These are phyloP conservation scores for Aspergillus ruber DNA, from an alignment of 2,329 filamentous ascomycete species.

Conservation along the genomic window DNA sequence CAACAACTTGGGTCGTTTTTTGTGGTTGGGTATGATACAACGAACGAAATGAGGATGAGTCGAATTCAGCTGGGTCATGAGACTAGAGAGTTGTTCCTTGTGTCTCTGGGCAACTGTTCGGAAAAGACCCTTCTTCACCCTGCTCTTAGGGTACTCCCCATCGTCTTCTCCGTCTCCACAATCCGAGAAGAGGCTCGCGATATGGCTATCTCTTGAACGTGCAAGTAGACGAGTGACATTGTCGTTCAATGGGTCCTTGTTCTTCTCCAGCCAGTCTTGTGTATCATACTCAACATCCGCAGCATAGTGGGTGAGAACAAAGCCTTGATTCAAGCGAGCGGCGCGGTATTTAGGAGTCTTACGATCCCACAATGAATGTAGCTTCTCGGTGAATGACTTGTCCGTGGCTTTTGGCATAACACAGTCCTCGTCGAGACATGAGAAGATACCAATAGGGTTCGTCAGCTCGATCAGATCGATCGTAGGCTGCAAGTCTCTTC, in stretches of 20 bases:
- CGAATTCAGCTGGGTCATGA: constrained; percentile 90
- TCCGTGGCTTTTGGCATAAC: constrained; percentile 99
- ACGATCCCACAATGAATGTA: constrained; percentile 94
- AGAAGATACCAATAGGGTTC: constrained; percentile 98
- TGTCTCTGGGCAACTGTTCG: constrained; percentile 93
- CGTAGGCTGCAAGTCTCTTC: constrained; percentile 90
- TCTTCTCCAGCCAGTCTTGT: constrained; percentile 93
- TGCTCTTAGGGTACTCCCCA: constrained; percentile 58
- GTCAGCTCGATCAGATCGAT: constrained; percentile 95
- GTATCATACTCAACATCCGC: constrained; percentile 97
- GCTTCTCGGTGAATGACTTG: constrained; percentile 92
- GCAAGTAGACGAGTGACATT: constrained; percentile 88
- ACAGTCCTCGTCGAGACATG: constrained; percentile 92
- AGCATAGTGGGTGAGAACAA: constrained; percentile 93
- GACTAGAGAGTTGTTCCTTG: constrained; percentile 94
- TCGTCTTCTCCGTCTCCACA: constrained; percentile 79
- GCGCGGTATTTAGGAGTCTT: constrained; percentile 90
- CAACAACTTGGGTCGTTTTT: constrained; percentile 91
- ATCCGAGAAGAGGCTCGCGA: constrained; percentile 79
- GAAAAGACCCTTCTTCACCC: constrained; percentile 96
- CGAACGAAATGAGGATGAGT: constrained; percentile 98
- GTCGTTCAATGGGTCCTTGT: constrained; percentile 97
- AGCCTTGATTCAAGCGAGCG: constrained; percentile 81
- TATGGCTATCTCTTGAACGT: constrained; percentile 71
- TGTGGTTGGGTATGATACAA: constrained; percentile 96